Evolutionary conservation across 495 filamentous ascomycete genomes (phyloP), one percentile per base, ranked within the genome.

Genomic region (Daldinia caldariorum): DNA sequence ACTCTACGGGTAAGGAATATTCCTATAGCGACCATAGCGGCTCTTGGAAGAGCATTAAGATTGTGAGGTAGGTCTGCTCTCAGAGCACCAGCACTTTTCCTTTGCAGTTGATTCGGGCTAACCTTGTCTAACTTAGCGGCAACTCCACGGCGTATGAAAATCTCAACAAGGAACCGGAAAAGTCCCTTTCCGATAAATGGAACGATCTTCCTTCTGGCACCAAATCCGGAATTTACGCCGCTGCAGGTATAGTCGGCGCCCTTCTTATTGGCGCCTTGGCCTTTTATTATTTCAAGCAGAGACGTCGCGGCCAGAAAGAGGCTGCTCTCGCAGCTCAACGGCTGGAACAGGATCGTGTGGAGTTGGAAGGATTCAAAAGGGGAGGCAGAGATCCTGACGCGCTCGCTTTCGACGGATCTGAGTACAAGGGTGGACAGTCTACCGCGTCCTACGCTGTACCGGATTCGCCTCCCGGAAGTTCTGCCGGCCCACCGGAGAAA

Each of bases 21-120:
- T 71, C 83, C 37, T 95, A 89, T 69, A 80, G 79, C n/a, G 90
- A 93, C 76, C 73, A 79, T 43, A 84, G 82, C 34, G 93, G 93
- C 50, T 80, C 79, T 16, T 92, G 83, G 84, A 72, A 90, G 75
- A 92, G 88, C 78, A 93, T 94, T 83, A 85, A 91, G 74, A 79
- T 88, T n/a, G 76, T 82, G 61, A 72, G 74, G 88, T 89, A 85
- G 78, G 87, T 84, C 32, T 5, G 14, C 5, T 47, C 10, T 9
- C 8, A 51, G 26, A 22, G 4, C 9, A 9, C 4, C 3, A 43
- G 43, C 37, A 35, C 16, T 1, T 50, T 35, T n/a, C 14, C 3
- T 6, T 14, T 37, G 3, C 31, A 29, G 18, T n/a, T 1, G 10
- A 1, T 61, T 13, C 2, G 13, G 20, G 43, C 54, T 68, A 70